phyloP scores from a whole-genome alignment of 148 eudicot genomes.

The Persicaria maculosa region DNA sequence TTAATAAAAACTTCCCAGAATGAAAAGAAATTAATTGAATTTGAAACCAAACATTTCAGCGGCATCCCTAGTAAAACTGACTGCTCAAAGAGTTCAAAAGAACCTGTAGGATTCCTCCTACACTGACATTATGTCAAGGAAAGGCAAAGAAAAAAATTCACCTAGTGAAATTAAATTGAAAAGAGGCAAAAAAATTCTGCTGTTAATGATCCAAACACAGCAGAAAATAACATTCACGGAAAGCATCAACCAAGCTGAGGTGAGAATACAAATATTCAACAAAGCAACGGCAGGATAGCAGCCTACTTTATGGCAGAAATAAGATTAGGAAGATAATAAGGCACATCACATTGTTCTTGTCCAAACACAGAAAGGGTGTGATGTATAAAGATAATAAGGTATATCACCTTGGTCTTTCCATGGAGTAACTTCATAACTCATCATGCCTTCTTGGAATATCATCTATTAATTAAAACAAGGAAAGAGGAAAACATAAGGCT shows the following conservation, averaged over 20 bases:
- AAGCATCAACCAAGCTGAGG: background rate
- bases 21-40: background rate
- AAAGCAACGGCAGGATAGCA: background rate
- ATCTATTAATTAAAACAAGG: slow-evolving; percentile 12
- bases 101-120: background rate
- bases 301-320: background rate
- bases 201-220: background rate
- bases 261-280: slow-evolving; percentile 3
- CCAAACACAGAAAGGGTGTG: background rate
- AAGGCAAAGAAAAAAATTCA: background rate
- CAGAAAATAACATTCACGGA: background rate
- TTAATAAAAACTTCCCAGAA: background rate
- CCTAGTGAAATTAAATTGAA: background rate
- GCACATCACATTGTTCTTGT: background rate
- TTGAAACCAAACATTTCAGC: background rate
- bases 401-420: slow-evolving; percentile 10
- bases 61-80: background rate
- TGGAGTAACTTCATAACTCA: slow-evolving; percentile 34
- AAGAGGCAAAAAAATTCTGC: background rate
- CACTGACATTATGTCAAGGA: background rate
- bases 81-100: background rate
- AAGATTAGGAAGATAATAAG: background rate
- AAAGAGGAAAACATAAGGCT: background rate
- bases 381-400: background rate
- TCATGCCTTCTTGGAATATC: slow-evolving; percentile 24